These are phyloP conservation scores for Trametes cubensis DNA, from an alignment of 768 basidiomycete species.

Conservation along the genomic window DNA sequence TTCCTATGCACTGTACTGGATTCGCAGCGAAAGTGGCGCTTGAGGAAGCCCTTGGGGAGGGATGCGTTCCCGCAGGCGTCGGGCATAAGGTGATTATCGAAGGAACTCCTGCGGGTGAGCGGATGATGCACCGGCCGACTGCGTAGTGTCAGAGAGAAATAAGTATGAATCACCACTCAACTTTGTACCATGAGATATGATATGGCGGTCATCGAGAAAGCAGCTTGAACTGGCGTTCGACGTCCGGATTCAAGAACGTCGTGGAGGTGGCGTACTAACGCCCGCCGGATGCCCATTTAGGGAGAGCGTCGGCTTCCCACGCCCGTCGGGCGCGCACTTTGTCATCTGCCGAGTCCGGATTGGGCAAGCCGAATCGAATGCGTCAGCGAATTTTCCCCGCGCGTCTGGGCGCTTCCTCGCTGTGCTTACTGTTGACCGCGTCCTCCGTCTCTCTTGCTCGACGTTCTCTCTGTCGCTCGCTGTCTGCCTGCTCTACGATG, in stretches of 20 bases:
- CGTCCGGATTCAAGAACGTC: too few species aligned
- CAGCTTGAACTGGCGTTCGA: too few species aligned
- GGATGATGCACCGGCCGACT: slow-evolving; percentile 27
- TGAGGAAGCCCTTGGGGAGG: slow-evolving; percentile 68
- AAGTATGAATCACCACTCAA: too few species aligned
- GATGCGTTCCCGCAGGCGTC: slow-evolving; percentile 77
- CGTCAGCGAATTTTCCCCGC: slow-evolving; percentile 23
- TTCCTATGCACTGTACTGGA: slow-evolving; percentile 87
- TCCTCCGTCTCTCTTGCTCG: background rate
- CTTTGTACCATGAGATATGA: too few species aligned
- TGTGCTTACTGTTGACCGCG: slow-evolving; percentile 13
- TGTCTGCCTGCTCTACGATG: slow-evolving; percentile 41
- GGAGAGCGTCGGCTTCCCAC: slow-evolving; percentile 15
- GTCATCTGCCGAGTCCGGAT: slow-evolving; percentile 14
- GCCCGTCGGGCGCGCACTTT: background rate
- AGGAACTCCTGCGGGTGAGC: slow-evolving; percentile 50
- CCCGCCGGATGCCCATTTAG: slow-evolving; percentile 1
- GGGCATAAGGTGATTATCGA: slow-evolving; percentile 65
- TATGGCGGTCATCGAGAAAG: too few species aligned
- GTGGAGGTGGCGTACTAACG: background rate
- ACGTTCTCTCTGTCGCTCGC: background rate
- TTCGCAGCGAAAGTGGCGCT: slow-evolving; percentile 76
- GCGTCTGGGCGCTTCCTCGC: background rate
- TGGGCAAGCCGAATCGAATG: slow-evolving; percentile 1
- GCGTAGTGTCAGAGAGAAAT: slow-evolving; percentile 7